These are phyloP conservation scores for Pascua guehoae DNA, from an alignment of 1,284 basidiomycete species.

Conservation along the genomic window DNA sequence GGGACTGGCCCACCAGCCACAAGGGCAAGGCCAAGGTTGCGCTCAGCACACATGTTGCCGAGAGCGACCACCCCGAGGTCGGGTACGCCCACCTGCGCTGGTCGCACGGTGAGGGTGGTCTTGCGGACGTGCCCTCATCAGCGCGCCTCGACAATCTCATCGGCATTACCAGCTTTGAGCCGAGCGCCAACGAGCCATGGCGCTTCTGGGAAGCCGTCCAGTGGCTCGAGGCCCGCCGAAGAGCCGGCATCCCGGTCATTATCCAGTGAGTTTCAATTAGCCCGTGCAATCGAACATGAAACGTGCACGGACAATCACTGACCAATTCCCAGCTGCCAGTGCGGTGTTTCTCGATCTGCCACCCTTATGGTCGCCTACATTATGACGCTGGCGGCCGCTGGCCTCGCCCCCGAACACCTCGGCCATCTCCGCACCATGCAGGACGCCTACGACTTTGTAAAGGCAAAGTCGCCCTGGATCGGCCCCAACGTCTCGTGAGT, in stretches of 20 bases:
- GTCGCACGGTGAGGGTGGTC: slow-evolving; percentile 88
- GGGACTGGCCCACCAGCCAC: slow-evolving; percentile 4
- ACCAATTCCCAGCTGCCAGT: slow-evolving; percentile 71
- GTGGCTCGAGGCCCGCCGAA: slow-evolving; percentile 72
- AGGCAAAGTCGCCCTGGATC: slow-evolving; percentile 79
- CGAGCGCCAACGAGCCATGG: slow-evolving; percentile 23
- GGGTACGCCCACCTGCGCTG: slow-evolving; percentile 89
- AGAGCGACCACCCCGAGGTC: slow-evolving; percentile 62
- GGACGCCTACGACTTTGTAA: slow-evolving; percentile 85
- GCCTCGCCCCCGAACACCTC: slow-evolving; percentile 62
- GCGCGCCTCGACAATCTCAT: slow-evolving; percentile 24
- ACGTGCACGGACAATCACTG: too few species aligned
- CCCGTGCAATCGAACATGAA: neutral
- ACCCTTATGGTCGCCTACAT: slow-evolving; percentile 90
- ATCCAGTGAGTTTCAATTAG: slow-evolving; percentile 67
- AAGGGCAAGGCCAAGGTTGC: slow-evolving; percentile 21
- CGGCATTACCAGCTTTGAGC: neutral
- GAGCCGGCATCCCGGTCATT: slow-evolving; percentile 70
- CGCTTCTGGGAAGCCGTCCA: slow-evolving; percentile 75
- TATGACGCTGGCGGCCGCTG: slow-evolving; percentile 83
- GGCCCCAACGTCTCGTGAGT: slow-evolving; percentile 95
- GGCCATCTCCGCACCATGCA: slow-evolving; percentile 79
- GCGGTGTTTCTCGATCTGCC: slow-evolving; percentile 90
- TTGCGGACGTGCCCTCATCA: slow-evolving; percentile 57
- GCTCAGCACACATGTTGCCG: slow-evolving; percentile 17